phyloP scores from a whole-genome alignment of 1,284 basidiomycete genomes.

The Rhodotorula mucilaginosa region DNA sequence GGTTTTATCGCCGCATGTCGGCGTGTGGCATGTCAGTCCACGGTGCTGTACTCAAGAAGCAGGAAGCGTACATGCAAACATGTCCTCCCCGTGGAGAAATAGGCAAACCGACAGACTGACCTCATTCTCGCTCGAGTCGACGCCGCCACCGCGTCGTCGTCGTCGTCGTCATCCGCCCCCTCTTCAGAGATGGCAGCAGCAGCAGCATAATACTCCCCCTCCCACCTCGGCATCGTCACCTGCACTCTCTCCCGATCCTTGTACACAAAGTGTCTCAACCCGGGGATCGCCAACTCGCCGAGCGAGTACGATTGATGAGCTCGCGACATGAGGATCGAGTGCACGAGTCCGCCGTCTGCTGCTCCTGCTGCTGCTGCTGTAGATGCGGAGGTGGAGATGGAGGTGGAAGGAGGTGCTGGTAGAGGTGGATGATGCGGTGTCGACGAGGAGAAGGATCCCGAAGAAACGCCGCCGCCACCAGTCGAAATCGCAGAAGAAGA shows the following conservation, averaged over 20 bases:
- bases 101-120: conserved; percentile 3
- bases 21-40: too few species aligned
- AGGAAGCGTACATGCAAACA: too few species aligned
- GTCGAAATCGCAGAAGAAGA: background rate
- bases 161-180: too few species aligned
- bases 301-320: conserved; percentile 51
- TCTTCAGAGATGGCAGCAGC: too few species aligned
- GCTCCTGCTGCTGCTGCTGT: background rate
- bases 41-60: too few species aligned
- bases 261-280: conserved; percentile 89
- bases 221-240: conserved; percentile 75
- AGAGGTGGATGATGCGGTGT: too few species aligned
- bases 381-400: background rate
- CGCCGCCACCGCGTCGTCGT: too few species aligned
- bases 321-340: conserved; percentile 65
- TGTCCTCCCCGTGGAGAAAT: too few species aligned
- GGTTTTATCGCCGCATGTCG: too few species aligned
- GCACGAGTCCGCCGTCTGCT: conserved; percentile 18
- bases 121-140: conserved; percentile 47
- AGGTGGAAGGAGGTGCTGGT: background rate
- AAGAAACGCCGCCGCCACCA: too few species aligned
- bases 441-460: too few species aligned
- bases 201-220: conserved; percentile 70
- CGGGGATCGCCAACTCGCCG: conserved; percentile 72
- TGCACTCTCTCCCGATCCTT: conserved; percentile 86